A percentile compares a stretch with the other conserved stretches of the same genome.
These are phyloP conservation scores for Kwoniella bestiolae DNA, from an alignment of 768 basidiomycete genomes.

Conservation along the genomic window DNA sequence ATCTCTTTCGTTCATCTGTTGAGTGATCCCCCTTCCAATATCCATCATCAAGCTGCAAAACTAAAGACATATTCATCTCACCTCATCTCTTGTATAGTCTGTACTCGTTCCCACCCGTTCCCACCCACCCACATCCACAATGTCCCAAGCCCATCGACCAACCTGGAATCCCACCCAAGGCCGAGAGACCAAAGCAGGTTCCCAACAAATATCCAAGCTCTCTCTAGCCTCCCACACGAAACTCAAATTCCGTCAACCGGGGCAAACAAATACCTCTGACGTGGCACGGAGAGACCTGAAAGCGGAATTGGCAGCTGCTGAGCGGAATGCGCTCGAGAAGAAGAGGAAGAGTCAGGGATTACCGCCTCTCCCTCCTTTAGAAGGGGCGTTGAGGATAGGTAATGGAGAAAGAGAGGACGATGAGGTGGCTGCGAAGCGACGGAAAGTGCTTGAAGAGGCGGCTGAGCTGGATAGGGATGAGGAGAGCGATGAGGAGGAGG, in stretches of 20 bases:
- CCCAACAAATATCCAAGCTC: conserved; percentile 86
- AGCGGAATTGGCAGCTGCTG: conserved; percentile 79
- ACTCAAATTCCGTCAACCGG: conserved; percentile 95
- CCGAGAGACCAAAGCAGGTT: conserved; percentile 86
- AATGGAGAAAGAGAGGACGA: conserved; percentile 59
- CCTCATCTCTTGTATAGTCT: too few species aligned
- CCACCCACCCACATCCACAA: conserved; percentile 15
- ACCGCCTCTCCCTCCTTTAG: conserved; percentile 54
- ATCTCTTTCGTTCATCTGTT: not conserved
- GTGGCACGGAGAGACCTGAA: conserved; percentile 79
- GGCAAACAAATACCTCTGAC: conserved; percentile 80
- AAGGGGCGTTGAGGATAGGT: conserved; percentile 60
- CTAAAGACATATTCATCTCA: too few species aligned
- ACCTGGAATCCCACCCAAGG: conserved; percentile 95
- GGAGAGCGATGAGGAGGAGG: conserved; percentile 49
- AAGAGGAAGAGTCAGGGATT: conserved; percentile 88
- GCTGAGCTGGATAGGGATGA: conserved; percentile 89
- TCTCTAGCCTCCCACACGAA: conserved; percentile 96
- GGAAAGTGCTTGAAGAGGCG: conserved; percentile 85
- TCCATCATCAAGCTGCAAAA: not conserved
- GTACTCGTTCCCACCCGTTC: too few species aligned
- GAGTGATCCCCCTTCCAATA: too few species aligned
- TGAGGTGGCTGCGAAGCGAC: conserved; percentile 72
- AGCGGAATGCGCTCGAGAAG: conserved; percentile 82
- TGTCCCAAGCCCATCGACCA: conserved; percentile 57